phyloP scores from a whole-genome alignment of 1,139 yeast species.

The Scheffersomyces titani region DNA sequence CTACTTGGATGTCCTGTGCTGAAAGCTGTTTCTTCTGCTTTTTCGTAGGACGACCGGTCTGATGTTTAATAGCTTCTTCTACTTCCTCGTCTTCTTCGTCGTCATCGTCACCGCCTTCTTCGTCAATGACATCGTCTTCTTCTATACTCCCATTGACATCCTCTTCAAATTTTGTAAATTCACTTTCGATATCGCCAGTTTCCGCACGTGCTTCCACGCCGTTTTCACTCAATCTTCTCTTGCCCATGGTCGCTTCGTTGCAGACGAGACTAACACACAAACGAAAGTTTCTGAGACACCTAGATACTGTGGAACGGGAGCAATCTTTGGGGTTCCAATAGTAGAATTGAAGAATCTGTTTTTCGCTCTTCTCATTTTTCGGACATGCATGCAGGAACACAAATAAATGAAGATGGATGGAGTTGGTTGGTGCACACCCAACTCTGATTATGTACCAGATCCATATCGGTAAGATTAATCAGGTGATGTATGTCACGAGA shows the following conservation, averaged over 20 bases:
- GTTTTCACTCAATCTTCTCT: neutral
- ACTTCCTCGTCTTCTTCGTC: constrained; percentile 15
- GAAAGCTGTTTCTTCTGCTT: constrained; percentile 49
- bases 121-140: constrained; percentile 13
- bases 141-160: constrained; percentile 2
- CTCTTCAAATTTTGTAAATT: neutral
- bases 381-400: neutral
- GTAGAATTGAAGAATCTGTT: neutral
- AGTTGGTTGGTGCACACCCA: neutral
- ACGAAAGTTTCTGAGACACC: neutral
- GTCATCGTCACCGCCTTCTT: constrained; percentile 8
- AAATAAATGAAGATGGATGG: neutral
- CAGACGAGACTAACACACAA: neutral
- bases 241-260: neutral
- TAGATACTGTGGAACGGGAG: neutral
- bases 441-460: neutral
- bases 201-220: neutral
- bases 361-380: neutral
- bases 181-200: neutral
- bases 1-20: constrained; percentile 86
- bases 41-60: constrained; percentile 26
- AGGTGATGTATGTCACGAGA: neutral
- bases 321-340: neutral
- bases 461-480: neutral
- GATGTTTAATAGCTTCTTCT: constrained; percentile 5